These are phyloP conservation scores for Leccinum fibrillosum DNA, from an alignment of 768 basidiomycete genomes.

Conservation along the genomic window DNA sequence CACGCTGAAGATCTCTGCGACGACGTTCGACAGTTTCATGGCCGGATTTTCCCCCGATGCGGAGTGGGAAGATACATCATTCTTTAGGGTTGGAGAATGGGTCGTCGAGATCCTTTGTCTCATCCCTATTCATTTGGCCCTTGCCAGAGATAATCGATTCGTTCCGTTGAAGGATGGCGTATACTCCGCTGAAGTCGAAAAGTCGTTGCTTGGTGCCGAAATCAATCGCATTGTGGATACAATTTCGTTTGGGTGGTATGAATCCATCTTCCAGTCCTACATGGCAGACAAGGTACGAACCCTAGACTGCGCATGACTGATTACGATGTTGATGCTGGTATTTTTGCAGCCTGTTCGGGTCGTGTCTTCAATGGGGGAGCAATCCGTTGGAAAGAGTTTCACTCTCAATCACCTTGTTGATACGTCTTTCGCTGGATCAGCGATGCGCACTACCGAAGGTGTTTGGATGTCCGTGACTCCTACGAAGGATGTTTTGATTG, in stretches of 20 bases:
- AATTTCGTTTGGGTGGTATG: constrained; percentile 65
- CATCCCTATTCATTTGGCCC: constrained; percentile 62
- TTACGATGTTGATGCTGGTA: neutral
- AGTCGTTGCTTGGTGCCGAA: constrained; percentile 55
- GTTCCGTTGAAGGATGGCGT: constrained; percentile 59
- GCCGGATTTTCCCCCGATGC: neutral
- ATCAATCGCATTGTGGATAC: constrained; percentile 52
- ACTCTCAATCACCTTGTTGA: constrained; percentile 59
- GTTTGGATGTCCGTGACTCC: constrained; percentile 68
- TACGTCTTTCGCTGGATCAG: constrained; percentile 62
- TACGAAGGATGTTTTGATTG: constrained; percentile 51
- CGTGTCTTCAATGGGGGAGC: constrained; percentile 67
- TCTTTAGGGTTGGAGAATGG: constrained; percentile 55
- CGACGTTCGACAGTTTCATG: constrained; percentile 26
- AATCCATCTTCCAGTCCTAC: constrained; percentile 60
- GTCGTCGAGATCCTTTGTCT: constrained; percentile 57
- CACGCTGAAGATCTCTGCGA: constrained; percentile 31
- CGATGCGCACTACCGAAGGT: constrained; percentile 63
- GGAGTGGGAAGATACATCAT: constrained; percentile 30
- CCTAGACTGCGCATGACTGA: neutral
- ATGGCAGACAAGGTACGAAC: constrained; percentile 48
- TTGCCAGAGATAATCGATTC: constrained; percentile 59
- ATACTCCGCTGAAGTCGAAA: constrained; percentile 46
- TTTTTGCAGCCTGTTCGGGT: constrained; percentile 52
- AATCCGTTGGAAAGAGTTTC: constrained; percentile 62